Percentiles rank a stretch among this genome's conserved stretches.
phyloP scores from a whole-genome alignment of 2,329 filamentous ascomycete species.

The Volutella citrinella region DNA sequence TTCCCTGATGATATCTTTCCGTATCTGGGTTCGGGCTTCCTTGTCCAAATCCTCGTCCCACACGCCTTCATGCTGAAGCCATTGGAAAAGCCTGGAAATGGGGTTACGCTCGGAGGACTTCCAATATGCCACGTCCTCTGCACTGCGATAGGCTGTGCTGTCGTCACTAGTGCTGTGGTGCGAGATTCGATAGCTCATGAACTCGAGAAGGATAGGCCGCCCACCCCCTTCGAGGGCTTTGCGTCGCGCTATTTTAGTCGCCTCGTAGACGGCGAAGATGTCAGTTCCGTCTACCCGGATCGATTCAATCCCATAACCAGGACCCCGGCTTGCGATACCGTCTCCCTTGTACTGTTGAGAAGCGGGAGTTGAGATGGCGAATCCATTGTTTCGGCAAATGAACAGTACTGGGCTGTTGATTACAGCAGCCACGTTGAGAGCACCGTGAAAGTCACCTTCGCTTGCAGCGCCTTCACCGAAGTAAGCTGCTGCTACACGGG shows the following conservation, averaged over 20 bases:
- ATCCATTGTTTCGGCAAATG: conserved; percentile 83
- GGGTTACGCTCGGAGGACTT: conserved; percentile 4
- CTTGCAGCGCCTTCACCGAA: conserved; percentile 83
- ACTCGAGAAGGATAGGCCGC: conserved; percentile 9
- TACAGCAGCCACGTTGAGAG: conserved; percentile 79
- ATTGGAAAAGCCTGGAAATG: conserved; percentile 3
- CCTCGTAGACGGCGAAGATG: conserved; percentile 76
- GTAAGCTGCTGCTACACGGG: conserved; percentile 70
- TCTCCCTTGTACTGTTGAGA: conserved; percentile 82
- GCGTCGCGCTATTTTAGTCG: conserved; percentile 65
- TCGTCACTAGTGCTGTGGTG: conserved; percentile 15
- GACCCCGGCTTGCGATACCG: conserved; percentile 74
- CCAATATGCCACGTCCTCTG: conserved; percentile 4
- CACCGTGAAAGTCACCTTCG: conserved; percentile 83
- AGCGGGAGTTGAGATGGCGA: conserved; percentile 78
- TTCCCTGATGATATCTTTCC: conserved; percentile 6
- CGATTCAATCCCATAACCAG: conserved; percentile 81
- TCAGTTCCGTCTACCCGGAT: conserved; percentile 84
- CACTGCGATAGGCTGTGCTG: conserved; percentile 8
- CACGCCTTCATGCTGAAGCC: conserved; percentile 5
- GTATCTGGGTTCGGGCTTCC: background rate
- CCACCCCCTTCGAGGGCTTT: conserved; percentile 19
- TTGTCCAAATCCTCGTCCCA: conserved; percentile 4
- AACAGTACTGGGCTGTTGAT: conserved; percentile 75
- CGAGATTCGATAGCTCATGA: conserved; percentile 13